A percentile compares a stretch with the other conserved stretches of the same genome.
phyloP scores from a whole-genome alignment of 208 protist species.

The Perkinsela sp. region DNA sequence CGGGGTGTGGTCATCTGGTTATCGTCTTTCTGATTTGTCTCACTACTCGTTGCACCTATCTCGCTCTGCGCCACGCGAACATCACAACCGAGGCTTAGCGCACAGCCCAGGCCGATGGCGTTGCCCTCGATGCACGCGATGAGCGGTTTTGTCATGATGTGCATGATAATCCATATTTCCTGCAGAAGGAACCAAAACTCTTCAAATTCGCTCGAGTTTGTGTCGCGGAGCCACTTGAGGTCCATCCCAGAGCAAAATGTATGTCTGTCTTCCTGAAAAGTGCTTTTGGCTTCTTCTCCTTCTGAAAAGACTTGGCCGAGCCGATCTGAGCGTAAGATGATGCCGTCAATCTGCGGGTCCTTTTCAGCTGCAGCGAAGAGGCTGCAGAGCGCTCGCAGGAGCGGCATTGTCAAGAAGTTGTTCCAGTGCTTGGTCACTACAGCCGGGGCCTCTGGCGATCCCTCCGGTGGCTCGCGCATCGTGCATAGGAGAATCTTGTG shows the following conservation, averaged over 20 bases:
- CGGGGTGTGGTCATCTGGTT: neutral
- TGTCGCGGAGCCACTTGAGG: conserved; percentile 26
- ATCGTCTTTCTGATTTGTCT: neutral
- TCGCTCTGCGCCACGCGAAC: conserved; percentile 12
- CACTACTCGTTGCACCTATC: conserved; percentile 12
- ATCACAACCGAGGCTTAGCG: conserved; percentile 32
- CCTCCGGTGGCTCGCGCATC: neutral
- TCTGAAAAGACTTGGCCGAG: neutral
- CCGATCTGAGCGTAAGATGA: neutral
- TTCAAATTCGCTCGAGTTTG: conserved; percentile 21
- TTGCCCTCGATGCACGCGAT: conserved; percentile 41
- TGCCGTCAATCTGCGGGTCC: neutral
- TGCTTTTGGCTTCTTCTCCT: neutral
- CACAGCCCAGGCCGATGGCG: conserved; percentile 31
- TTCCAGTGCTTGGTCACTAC: neutral
- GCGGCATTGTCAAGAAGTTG: neutral
- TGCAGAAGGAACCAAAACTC: conserved; percentile 33
- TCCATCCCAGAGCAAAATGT: conserved; percentile 42
- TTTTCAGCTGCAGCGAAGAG: neutral
- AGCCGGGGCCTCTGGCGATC: neutral
- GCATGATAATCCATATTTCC: conserved; percentile 42
- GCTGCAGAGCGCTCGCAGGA: neutral
- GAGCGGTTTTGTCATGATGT: conserved; percentile 39
- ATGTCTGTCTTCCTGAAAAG: neutral
- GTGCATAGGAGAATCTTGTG: neutral